Conservation (phyloP, 75 land plant species). For the Picea glauca region DNA sequence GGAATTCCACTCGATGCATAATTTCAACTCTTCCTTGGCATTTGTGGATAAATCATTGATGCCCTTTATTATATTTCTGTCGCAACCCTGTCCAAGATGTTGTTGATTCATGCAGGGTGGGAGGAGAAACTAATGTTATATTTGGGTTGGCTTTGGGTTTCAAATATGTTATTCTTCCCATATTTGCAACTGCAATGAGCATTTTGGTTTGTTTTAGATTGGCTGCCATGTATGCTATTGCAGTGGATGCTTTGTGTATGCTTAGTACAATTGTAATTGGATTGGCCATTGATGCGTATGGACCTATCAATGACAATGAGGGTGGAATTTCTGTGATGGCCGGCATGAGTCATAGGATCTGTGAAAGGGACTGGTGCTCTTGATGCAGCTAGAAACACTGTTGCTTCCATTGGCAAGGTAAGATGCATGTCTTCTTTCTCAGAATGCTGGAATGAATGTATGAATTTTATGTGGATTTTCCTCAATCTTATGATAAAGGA, state of each 20-base stretch:
- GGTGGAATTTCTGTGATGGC: constrained; percentile 98
- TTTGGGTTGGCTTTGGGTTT: constrained; percentile 81
- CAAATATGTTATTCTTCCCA: constrained; percentile 75
- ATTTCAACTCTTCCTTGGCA: background rate
- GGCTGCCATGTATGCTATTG: constrained; percentile 33
- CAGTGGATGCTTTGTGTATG: constrained; percentile 28
- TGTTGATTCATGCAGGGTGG: constrained; percentile 75
- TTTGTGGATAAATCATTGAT: background rate
- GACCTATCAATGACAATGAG: constrained; percentile 79
- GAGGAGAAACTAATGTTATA: constrained; percentile 78
- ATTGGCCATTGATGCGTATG: constrained; percentile 42
- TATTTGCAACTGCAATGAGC: constrained; percentile 61
- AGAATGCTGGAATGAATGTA: background rate
- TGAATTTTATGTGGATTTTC: background rate
- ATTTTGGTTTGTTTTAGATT: constrained; percentile 68
- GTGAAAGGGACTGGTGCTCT: constrained; percentile 91
- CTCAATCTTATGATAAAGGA: background rate
- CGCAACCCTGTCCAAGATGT: constrained; percentile 78
- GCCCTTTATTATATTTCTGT: background rate
- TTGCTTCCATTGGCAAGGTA: constrained; percentile 97
- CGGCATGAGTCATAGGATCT: constrained; percentile 73
- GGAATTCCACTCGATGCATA: background rate
- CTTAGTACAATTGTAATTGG: constrained; percentile 32
- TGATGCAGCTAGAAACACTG: constrained; percentile 94
- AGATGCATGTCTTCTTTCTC: background rate